phyloP scores from a whole-genome alignment of 495 filamentous ascomycete genomes.

The Trichocladium antarcticum region DNA sequence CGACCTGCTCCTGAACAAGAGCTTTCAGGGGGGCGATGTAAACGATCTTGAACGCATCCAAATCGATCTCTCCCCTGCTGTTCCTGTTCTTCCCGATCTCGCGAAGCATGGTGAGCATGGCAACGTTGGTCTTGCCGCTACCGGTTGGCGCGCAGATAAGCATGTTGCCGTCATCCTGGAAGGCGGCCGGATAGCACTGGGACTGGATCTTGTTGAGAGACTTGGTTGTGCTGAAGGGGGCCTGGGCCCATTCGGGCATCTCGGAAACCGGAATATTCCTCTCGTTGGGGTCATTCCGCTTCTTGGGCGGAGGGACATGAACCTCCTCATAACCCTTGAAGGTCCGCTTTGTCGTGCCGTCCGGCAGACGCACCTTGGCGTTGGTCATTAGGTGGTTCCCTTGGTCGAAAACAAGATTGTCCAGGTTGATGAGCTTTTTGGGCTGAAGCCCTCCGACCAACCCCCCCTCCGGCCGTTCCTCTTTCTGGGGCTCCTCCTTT shows the following conservation, averaged over 20 bases:
- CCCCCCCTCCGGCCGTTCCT: constrained; percentile 46
- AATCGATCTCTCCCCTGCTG: constrained; percentile 74
- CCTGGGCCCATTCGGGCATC: constrained; percentile 82
- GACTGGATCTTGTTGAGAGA: constrained; percentile 93
- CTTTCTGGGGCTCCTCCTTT: constrained; percentile 32
- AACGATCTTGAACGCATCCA: constrained; percentile 95
- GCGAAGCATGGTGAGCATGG: constrained; percentile 90
- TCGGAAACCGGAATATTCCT: constrained; percentile 70
- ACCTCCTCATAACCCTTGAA: constrained; percentile 99
- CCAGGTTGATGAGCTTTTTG: constrained; percentile 75
- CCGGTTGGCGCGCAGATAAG: constrained; percentile 95
- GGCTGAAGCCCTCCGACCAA: constrained; percentile 82
- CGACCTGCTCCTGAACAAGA: constrained; percentile 91
- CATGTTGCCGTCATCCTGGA: constrained; percentile 93
- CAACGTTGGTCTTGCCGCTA: constrained; percentile 97
- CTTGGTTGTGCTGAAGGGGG: constrained; percentile 64
- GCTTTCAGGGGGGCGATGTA: constrained; percentile 93
- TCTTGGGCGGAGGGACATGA: constrained; percentile 85
- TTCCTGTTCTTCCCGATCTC: constrained; percentile 95
- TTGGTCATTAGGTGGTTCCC: constrained; percentile 99
- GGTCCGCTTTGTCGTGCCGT: constrained; percentile 84
- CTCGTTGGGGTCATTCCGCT: constrained; percentile 68
- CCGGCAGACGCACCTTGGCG: constrained; percentile 84
- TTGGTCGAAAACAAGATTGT: constrained; percentile 94
- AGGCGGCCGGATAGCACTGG: constrained; percentile 80